Base-by-base conservation (phyloP, 139 green algal species). In the Tetradesmus obliquus region DNA sequence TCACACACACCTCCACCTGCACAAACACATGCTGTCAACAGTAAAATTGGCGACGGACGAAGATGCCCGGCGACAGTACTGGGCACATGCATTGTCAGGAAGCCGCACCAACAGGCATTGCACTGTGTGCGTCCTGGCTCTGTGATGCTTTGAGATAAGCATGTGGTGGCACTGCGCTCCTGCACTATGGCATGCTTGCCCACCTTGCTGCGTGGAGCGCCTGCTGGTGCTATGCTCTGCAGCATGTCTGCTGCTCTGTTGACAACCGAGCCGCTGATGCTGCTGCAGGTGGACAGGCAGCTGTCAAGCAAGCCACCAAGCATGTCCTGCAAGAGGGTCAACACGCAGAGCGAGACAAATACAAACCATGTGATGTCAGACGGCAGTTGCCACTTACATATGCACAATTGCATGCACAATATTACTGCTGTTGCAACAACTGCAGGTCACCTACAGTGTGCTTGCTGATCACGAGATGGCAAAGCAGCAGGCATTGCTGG, bases 1-100 rank as follows among this genome's bases (percentile, higher is more conserved):
- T 93, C 1, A 94, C 89, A 72, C 80, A 92, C 58, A 91, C 93
- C 58, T 95, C 93, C 10, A 95, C 92, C 90, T 93, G 86, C 76
- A 87, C 22, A 55, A 12, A 6, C 55, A 88, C 5, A 22, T 32
- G 69, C 1, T 9, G 7, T 57, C 0, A 54, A 5, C 79, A 19
- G 12, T 84, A 3, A 3, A n/a, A 55, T 45, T 45, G 32, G 32
- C 32, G 32, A 45, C 32, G 32, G 32, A 45, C 32, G 0, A 45
- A 45, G 32, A 0, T 45, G 32, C 32, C 32, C 32, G 32, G 32
- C 32, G 32, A 45, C 32, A 0, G 32, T 45, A 45, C 32, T 45
- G 32, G 32, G 32, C 32, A 45, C 32, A 45, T 45, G 32, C 32
- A 45, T 45, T 0, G 32, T 45, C 32, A 45, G 32, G 32, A 45